Evolutionary conservation across 2,329 filamentous ascomycete species (phyloP).

Genomic region (Microdochium trichocladiopsis): DNA sequence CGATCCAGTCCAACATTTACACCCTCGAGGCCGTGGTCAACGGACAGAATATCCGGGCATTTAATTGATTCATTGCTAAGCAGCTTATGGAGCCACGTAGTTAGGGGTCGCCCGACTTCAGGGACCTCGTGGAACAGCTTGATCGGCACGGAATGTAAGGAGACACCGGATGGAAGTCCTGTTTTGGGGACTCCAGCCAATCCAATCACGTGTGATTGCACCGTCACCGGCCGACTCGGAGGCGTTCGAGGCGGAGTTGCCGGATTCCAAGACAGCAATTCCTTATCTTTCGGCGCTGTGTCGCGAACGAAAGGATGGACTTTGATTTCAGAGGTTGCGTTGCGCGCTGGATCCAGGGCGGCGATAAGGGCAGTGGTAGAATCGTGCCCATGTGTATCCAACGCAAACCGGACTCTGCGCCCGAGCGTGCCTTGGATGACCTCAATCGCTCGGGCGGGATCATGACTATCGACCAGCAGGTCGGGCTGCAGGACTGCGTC

Average conservation of each 20-base stretch:
- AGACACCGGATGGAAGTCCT: slow-evolving; percentile 31
- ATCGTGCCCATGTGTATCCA: slow-evolving; percentile 62
- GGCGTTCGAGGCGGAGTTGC: slow-evolving; percentile 21
- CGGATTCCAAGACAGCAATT: neutral
- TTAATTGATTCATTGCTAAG: slow-evolving; percentile 44
- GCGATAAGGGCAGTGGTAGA: slow-evolving; percentile 51
- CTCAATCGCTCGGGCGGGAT: slow-evolving; percentile 56
- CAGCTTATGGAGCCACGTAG: slow-evolving; percentile 61
- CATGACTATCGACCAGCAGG: slow-evolving; percentile 61
- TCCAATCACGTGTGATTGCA: slow-evolving; percentile 54
- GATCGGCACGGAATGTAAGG: slow-evolving; percentile 63
- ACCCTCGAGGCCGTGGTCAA: slow-evolving; percentile 54
- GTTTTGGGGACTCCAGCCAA: slow-evolving; percentile 61
- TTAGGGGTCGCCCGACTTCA: slow-evolving; percentile 53
- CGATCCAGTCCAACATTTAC: slow-evolving; percentile 63
- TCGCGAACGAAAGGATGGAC: no score
- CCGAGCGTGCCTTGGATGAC: slow-evolving; percentile 54
- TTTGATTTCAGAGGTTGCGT: no score
- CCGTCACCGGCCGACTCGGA: slow-evolving; percentile 26
- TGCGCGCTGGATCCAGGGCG: slow-evolving; percentile 31
- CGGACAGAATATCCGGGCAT: slow-evolving; percentile 59
- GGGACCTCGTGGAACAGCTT: slow-evolving; percentile 68
- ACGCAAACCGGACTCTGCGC: slow-evolving; percentile 54
- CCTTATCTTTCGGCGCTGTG: no score
- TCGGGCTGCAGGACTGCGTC: slow-evolving; percentile 41